Conservation (phyloP, 2,329 filamentous ascomycete genomes). For the Alternaria burnsii region DNA sequence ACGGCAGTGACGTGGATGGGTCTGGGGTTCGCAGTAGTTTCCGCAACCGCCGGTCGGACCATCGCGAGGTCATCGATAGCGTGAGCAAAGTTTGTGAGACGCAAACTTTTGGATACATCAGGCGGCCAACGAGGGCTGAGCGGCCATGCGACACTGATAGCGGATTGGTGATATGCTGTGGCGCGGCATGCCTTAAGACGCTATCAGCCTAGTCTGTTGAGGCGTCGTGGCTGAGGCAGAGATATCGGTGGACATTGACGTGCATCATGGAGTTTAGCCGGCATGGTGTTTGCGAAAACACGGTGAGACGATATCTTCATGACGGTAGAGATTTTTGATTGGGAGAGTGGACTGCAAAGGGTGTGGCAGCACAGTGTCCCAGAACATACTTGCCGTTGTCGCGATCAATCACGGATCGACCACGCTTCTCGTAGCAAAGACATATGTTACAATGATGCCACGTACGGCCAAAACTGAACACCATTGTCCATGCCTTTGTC, state of each 20-base stretch:
- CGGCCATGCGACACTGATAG: background rate
- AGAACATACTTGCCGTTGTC: background rate
- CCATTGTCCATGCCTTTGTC: background rate
- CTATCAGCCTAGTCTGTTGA: background rate
- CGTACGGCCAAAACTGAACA: background rate
- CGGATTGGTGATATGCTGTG: slow-evolving; percentile 3
- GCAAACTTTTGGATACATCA: background rate
- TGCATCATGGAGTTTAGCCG: slow-evolving; percentile 3
- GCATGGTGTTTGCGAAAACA: background rate
- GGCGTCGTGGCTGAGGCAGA: slow-evolving; percentile 15
- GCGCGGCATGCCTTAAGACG: slow-evolving; percentile 12
- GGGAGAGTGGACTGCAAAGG: background rate
- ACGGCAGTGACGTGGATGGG: background rate
- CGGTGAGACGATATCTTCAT: background rate
- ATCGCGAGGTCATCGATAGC: background rate
- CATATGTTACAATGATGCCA: background rate
- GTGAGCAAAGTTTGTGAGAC: background rate
- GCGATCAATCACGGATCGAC: background rate
- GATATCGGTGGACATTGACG: slow-evolving; percentile 4
- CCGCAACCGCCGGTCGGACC: background rate
- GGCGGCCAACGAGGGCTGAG: slow-evolving; percentile 11
- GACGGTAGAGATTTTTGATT: background rate
- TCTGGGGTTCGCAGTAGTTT: slow-evolving; percentile 5
- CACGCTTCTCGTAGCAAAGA: background rate
- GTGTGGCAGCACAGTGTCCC: background rate